A percentile compares a stretch with the other conserved stretches of the same genome.
These are phyloP conservation scores for Fusarium aywerte DNA, from an alignment of 2,329 filamentous ascomycete species.

Conservation along the genomic window DNA sequence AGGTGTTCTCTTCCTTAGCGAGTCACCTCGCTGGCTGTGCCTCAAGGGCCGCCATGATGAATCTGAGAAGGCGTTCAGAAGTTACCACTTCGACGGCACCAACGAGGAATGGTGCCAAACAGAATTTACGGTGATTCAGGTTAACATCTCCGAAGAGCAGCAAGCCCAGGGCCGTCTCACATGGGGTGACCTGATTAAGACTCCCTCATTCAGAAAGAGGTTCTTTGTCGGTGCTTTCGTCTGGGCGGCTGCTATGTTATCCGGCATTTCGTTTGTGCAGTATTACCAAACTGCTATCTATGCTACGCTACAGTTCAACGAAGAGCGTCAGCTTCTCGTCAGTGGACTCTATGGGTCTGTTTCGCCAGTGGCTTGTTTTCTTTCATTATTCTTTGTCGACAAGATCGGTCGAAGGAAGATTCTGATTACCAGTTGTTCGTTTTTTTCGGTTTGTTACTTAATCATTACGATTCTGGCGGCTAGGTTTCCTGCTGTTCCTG, in stretches of 20 bases:
- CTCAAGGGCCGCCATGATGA: slow-evolving; percentile 53
- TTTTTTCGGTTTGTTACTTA: slow-evolving; percentile 52
- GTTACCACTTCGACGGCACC: slow-evolving; percentile 51
- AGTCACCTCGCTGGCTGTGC: slow-evolving; percentile 53
- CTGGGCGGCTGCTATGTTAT: slow-evolving; percentile 56
- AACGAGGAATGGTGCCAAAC: slow-evolving; percentile 53
- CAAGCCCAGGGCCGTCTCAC: slow-evolving; percentile 44
- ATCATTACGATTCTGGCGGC: slow-evolving; percentile 55
- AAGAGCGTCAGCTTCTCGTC: slow-evolving; percentile 53
- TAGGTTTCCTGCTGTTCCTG: slow-evolving; percentile 51
- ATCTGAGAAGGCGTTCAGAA: slow-evolving; percentile 49
- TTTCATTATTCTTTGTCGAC: slow-evolving; percentile 55
- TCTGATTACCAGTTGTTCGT: slow-evolving; percentile 50
- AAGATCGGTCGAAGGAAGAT: slow-evolving; percentile 52
- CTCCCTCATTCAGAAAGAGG: slow-evolving; percentile 50
- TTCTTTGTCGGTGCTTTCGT: slow-evolving; percentile 55
- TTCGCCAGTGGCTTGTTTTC: slow-evolving; percentile 51
- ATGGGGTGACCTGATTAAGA: slow-evolving; percentile 51
- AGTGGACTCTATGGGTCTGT: slow-evolving; percentile 55
- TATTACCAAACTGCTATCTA: slow-evolving; percentile 57
- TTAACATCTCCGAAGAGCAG: slow-evolving; percentile 51
- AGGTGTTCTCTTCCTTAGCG: slow-evolving; percentile 51
- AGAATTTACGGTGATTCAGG: slow-evolving; percentile 51
- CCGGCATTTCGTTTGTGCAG: slow-evolving; percentile 56
- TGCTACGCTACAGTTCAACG: slow-evolving; percentile 52